Evolutionary conservation across 331 rosid genomes (phyloP), one percentile per base, ranked within the genome.

Genomic region (Malus hybrid): DNA sequence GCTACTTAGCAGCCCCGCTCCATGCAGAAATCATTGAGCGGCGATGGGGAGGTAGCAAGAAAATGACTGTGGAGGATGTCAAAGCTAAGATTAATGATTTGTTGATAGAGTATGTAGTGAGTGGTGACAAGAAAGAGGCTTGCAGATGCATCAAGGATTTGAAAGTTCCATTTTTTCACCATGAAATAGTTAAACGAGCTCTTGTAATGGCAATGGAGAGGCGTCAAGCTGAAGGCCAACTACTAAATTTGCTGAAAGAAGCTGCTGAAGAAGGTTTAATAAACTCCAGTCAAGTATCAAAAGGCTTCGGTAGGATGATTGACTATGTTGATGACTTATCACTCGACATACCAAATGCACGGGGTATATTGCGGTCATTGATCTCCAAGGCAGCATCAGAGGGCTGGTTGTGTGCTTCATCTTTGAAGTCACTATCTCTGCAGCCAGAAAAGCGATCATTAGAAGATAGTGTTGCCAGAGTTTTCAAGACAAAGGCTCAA

Each of bases 121-220:
- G 93, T 74, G 85, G 87, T 56, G 96, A 90, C 70, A 88, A 83
- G 82, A 86, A 85, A 83, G 96, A 90, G 82, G 93, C 88, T 33
- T 90, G 81, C 18, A 83, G 90, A 74, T 88, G 96, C 86, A 90
- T 85, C 73, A 90, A 83, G 31, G 91, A 90, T 63, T 82, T 90
- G 83, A 86, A 88, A 76, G 91, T 90, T 72, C 88, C 96, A 3
- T 90, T 90, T 54, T 90, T 86, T 77, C 88, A 90, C 64, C 93
- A 90, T 10, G 96, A 90, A 69, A 83, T 88, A 64, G 90, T 88
- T 72, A 90, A 90, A 61, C 56, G 91, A 3, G 93, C 87, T 72
- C 89, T 90, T 56, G 86, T 86, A 72, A 90, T 90, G 91, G 88
- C 91, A n/a, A 90, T 90, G 89, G 95, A 90, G 82, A 85, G 72